Conservation (phyloP, 2,329 filamentous ascomycete species). For the Ceratocystis variospora region DNA sequence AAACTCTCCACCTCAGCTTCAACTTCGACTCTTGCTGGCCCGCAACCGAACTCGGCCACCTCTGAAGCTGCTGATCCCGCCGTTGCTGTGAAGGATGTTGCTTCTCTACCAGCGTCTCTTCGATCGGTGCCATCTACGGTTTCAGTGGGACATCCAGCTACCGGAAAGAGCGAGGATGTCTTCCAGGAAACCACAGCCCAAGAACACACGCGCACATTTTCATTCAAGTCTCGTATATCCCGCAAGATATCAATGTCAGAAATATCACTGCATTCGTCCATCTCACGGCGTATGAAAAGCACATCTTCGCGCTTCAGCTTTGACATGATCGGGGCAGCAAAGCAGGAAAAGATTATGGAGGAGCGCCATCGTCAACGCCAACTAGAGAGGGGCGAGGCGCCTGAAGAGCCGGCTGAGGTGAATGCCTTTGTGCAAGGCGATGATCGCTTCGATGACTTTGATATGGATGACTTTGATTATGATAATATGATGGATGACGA, state of each 20-base stretch:
- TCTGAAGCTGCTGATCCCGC: background rate
- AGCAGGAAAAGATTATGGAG: conserved; percentile 55
- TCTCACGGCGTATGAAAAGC: conserved; percentile 57
- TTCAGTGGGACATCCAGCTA: conserved; percentile 5
- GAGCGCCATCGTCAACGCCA: conserved; percentile 57
- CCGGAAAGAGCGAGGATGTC: background rate
- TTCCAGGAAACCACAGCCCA: background rate
- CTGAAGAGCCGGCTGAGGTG: conserved; percentile 26
- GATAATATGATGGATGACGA: conserved; percentile 53
- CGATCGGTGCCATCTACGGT: conserved; percentile 12
- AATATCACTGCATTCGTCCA: conserved; percentile 34
- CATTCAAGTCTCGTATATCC: conserved; percentile 30
- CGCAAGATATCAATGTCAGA: conserved; percentile 41
- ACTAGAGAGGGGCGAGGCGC: conserved; percentile 41
- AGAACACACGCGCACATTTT: conserved; percentile 4
- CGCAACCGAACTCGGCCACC: background rate
- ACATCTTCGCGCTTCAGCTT: conserved; percentile 72
- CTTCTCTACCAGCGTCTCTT: conserved; percentile 7
- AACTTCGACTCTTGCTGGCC: background rate
- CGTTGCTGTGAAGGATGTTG: conserved; percentile 7
- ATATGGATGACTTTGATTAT: conserved; percentile 48
- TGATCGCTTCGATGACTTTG: conserved; percentile 41
- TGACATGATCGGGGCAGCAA: conserved; percentile 59
- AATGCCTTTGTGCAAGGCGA: conserved; percentile 28
- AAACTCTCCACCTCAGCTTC: conserved; percentile 15